phyloP scores from a whole-genome alignment of 768 basidiomycete species.

The Hypholoma sublateritium region DNA sequence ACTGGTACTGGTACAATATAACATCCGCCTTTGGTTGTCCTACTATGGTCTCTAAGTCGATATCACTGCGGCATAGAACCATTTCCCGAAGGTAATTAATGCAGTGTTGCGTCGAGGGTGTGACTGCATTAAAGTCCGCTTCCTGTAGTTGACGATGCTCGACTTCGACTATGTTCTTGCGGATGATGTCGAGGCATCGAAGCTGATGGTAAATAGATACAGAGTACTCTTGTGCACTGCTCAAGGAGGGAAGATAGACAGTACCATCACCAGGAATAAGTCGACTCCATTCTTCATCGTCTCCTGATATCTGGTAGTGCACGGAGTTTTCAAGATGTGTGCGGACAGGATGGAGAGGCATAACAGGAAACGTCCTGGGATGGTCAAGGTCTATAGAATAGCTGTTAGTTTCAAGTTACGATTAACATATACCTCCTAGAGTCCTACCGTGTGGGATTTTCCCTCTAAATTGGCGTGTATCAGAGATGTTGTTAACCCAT shows the following conservation, averaged over 20 bases:
- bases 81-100: slow-evolving; percentile 25
- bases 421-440: too few relatives aligned
- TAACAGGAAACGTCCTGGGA: neutral
- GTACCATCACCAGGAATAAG: neutral
- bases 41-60: slow-evolving; percentile 17
- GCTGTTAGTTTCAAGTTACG: too few relatives aligned
- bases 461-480: too few relatives aligned
- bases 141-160: neutral
- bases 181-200: neutral
- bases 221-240: neutral
- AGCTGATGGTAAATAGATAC: neutral
- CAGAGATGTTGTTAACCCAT: too few relatives aligned
- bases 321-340: neutral
- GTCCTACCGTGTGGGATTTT: too few relatives aligned
- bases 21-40: neutral
- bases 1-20: neutral
- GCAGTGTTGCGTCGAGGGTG: slow-evolving; percentile 12
- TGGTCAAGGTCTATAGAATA: too few relatives aligned
- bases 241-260: neutral
- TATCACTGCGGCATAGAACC: slow-evolving; percentile 22
- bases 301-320: neutral
- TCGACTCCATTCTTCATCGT: neutral
- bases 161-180: neutral
- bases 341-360: neutral
- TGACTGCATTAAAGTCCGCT: neutral